Percentiles rank a stretch among this genome's conserved stretches.
phyloP scores from a whole-genome alignment of 2,329 filamentous ascomycete species.

The Fonsecaea monophora region DNA sequence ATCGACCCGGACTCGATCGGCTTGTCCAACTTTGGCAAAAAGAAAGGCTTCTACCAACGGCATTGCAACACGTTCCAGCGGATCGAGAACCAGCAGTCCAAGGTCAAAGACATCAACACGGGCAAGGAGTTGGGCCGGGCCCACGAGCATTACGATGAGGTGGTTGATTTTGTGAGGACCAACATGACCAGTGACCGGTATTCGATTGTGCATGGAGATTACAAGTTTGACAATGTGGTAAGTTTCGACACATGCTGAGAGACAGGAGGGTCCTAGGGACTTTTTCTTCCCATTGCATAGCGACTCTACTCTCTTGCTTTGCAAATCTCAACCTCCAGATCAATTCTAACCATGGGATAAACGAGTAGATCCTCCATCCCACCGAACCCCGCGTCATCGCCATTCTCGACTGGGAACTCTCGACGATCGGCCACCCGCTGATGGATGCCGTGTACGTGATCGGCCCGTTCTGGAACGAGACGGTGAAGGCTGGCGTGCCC shows the following conservation, averaged over 20 bases:
- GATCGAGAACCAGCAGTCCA: constrained; percentile 75
- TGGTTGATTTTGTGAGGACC: constrained; percentile 73
- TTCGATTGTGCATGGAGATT: constrained; percentile 82
- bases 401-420: constrained; percentile 92
- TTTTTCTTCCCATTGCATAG: not conserved
- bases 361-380: constrained; percentile 66
- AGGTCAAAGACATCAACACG: constrained; percentile 72
- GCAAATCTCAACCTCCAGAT: not conserved
- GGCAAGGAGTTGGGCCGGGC: constrained; percentile 71
- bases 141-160: constrained; percentile 66
- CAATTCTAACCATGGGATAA: not conserved
- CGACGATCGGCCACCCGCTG: constrained; percentile 83
- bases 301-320: not conserved
- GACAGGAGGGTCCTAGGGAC: not conserved
- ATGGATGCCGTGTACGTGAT: constrained; percentile 31
- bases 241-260: not conserved
- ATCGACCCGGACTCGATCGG: constrained; percentile 67
- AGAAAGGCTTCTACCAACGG: constrained; percentile 75
- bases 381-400: constrained; percentile 80
- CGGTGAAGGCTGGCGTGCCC: constrained; percentile 9
- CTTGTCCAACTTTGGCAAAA: constrained; percentile 70
- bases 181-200: constrained; percentile 73
- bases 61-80: constrained; percentile 77
- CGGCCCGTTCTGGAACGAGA: constrained; percentile 30
- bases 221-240: constrained; percentile 81